Percentiles rank a stretch among this genome's conserved stretches.
These are phyloP conservation scores for Coemansia sp. DNA, from an alignment of 192 early-diverging fungal species.

Conservation along the genomic window DNA sequence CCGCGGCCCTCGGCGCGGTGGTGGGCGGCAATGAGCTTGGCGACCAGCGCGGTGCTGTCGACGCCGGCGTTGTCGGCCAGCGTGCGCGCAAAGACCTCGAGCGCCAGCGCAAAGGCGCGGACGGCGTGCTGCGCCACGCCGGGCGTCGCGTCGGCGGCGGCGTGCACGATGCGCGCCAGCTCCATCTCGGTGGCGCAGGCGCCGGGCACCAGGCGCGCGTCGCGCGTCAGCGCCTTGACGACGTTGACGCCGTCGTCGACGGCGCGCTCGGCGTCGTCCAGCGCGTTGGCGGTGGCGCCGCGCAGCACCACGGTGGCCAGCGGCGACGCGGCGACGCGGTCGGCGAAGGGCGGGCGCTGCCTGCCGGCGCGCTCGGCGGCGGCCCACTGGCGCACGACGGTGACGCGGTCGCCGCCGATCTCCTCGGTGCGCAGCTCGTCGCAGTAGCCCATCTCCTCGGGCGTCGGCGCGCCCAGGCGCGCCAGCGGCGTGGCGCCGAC, in stretches of 20 bases:
- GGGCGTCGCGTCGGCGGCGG: conserved; percentile 82
- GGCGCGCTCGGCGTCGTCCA: conserved; percentile 97
- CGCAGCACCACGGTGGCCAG: conserved; percentile 95
- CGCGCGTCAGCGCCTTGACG: conserved; percentile 88
- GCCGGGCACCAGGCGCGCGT: conserved; percentile 81
- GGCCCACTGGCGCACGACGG: conserved; percentile 87
- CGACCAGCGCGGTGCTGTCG: conserved; percentile 89
- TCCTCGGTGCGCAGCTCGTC: conserved; percentile 95
- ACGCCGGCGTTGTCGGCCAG: conserved; percentile 93
- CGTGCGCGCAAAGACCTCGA: conserved; percentile 93
- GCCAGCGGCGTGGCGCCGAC: conserved; percentile 90
- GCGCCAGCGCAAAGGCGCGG: conserved; percentile 90
- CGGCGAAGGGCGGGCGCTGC: conserved; percentile 64
- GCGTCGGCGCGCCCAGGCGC: conserved; percentile 85
- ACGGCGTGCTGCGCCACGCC: conserved; percentile 96
- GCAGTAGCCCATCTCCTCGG: conserved; percentile 98
- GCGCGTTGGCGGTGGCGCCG: conserved; percentile 90
- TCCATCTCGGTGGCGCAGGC: conserved; percentile 96
- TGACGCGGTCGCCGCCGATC: conserved; percentile 96
- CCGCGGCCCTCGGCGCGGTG: conserved; percentile 55
- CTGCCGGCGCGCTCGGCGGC: conserved; percentile 3
- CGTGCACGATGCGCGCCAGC: conserved; percentile 73
- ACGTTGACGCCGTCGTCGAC: conserved; percentile 98
- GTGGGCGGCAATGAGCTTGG: conserved; percentile 90
- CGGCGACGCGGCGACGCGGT: conserved; percentile 58